phyloP scores from a whole-genome alignment of 495 filamentous ascomycete genomes.

The Aspergillus sparsus region DNA sequence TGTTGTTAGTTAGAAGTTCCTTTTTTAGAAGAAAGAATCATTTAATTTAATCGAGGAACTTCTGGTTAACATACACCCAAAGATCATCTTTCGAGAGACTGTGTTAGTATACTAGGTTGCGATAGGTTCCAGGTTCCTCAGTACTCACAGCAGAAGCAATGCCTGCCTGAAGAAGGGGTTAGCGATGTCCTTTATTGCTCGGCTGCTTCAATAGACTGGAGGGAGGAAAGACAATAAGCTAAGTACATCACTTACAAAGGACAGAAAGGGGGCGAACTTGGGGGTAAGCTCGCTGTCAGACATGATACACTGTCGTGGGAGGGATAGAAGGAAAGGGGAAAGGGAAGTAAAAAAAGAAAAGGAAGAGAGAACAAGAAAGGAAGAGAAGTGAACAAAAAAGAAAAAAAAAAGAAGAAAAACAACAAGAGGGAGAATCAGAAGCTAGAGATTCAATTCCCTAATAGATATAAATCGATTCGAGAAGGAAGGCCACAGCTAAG shows the following conservation, averaged over 20 bases:
- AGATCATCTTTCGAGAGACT: constrained; percentile 63
- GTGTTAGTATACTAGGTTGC: constrained; percentile 26
- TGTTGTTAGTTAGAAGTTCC: constrained; percentile 24
- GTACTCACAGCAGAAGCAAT: constrained; percentile 89
- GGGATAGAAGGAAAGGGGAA: not conserved
- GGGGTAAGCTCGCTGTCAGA: constrained; percentile 71
- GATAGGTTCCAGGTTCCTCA: constrained; percentile 24
- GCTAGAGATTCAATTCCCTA: too few species aligned
- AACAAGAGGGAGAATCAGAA: not conserved
- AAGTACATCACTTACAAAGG: constrained; percentile 69
- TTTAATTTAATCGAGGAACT: constrained; percentile 18
- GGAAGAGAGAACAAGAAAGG: not conserved
- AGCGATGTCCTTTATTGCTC: constrained; percentile 6
- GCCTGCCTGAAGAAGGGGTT: constrained; percentile 58
- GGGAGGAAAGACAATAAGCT: constrained; percentile 55
- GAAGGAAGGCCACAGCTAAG: too few species aligned
- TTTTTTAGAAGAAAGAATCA: constrained; percentile 12
- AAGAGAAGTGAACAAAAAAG: constrained; percentile 1
- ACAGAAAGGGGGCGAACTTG: constrained; percentile 95
- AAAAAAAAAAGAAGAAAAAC: not conserved
- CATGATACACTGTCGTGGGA: constrained; percentile 52
- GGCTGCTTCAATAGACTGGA: constrained; percentile 90
- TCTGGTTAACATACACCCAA: constrained; percentile 70
- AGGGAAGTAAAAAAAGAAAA: not conserved
- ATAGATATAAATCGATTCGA: too few species aligned